Evolutionary conservation across 208 protist genomes (phyloP), one percentile per base, ranked within the genome.

Genomic region (Leishmania tropica): DNA sequence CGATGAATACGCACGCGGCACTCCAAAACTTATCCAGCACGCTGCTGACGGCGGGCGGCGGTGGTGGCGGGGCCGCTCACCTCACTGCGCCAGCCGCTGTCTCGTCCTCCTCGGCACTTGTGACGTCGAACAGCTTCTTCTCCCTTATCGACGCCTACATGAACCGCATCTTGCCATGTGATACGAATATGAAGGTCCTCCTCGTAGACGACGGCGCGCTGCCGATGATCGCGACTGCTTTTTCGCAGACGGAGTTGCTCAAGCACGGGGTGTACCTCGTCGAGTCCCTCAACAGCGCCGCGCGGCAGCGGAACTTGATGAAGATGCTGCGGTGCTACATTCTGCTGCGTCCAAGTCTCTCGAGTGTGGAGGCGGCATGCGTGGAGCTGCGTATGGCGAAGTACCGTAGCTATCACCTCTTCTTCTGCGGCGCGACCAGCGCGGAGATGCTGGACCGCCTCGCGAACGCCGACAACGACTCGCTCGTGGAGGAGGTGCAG

Each of bases 191-290:
- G 95, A 99, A 99, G 87, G 95, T 99, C 35, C 94, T 99, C 1
- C 89, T 99, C 37, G 84, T 99, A 28, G 99, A 99, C 85, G 90
- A 97, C 47, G 89, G 89, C 42, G 99, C 98, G 76, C 92, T 98
- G 53, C 90, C 88, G 71, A 98, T 99, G 58, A 93, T 99, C 24
- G 96, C 93, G 40, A 96, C 99, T 87, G 94, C 98, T 42, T 98
- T 94, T 83, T 97, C 97, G 10, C 96, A 99, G 87, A 97, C 96
- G 2, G 89, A 97, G 65, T 93, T 99, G 11, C 90, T 99, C 47
- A 92, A 99, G 76, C 96, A 98, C 77, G 95, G 98, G 68, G 98
- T 99, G 2, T 99, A 99, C 80, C 89, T 99, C 35, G 95, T 99
- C 60, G 98, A 99, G 81, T 83, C 89, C 1, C 78, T 99, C 35